A percentile compares a stretch with the other conserved stretches of the same genome.
phyloP scores from a whole-genome alignment of 2,329 filamentous ascomycete species.

The Microascus cirrosus region DNA sequence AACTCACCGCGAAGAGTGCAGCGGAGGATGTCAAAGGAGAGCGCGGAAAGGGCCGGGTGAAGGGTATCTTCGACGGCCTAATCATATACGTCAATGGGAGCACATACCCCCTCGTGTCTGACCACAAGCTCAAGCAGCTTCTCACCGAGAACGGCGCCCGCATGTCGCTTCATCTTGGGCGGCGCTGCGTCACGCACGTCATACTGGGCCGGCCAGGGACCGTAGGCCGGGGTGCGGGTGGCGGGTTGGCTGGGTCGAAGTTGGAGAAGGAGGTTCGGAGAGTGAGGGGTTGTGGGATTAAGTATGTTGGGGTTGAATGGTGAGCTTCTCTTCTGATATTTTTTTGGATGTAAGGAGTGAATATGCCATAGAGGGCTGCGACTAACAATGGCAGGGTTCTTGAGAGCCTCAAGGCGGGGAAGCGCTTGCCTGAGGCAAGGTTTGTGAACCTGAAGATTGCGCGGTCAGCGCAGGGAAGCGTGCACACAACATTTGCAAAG shows the following conservation, averaged over 20 bases:
- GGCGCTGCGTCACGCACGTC: slow-evolving; percentile 73
- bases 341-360: not conserved
- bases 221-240: slow-evolving; percentile 47
- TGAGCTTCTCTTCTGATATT: slow-evolving; percentile 23
- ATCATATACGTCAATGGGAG: slow-evolving; percentile 82
- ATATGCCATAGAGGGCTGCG: not conserved
- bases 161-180: slow-evolving; percentile 59
- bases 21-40: slow-evolving; percentile 31
- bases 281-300: slow-evolving; percentile 58
- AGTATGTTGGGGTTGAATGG: slow-evolving; percentile 77
- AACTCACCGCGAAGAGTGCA: slow-evolving; percentile 17
- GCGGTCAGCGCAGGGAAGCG: slow-evolving; percentile 50
- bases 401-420: slow-evolving; percentile 70
- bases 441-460: slow-evolving; percentile 57
- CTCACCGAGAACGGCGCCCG: slow-evolving; percentile 63
- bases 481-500: slow-evolving; percentile 22
- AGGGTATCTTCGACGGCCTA: slow-evolving; percentile 55
- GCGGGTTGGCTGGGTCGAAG: slow-evolving; percentile 67
- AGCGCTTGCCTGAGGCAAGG: slow-evolving; percentile 60
- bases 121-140: slow-evolving; percentile 74
- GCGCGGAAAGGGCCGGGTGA: slow-evolving; percentile 25
- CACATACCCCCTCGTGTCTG: slow-evolving; percentile 69
- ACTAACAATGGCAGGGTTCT: slow-evolving; percentile 47
- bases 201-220: slow-evolving; percentile 56
- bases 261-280: slow-evolving; percentile 67